phyloP scores from a whole-genome alignment of 2,329 filamentous ascomycete species.

The Ceratocystis variospora region DNA sequence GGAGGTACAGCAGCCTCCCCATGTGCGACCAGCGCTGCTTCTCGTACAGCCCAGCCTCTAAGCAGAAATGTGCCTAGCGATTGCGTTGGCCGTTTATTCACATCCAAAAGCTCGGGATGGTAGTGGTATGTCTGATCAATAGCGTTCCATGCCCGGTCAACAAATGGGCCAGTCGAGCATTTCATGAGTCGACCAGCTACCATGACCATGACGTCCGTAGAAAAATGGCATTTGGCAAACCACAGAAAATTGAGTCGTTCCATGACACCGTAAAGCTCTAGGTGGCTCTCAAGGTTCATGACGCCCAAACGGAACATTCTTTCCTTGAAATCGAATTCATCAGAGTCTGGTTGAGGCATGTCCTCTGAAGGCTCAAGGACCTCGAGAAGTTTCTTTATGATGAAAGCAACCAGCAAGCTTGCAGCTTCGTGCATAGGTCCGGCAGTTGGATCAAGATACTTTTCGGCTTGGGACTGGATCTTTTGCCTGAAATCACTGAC shows the following conservation, averaged over 20 bases:
- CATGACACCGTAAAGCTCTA: slow-evolving; percentile 32
- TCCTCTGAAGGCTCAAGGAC: slow-evolving; percentile 35
- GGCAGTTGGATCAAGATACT: slow-evolving; percentile 38
- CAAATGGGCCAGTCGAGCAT: slow-evolving; percentile 35
- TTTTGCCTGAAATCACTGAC: slow-evolving; percentile 32
- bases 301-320: slow-evolving; percentile 43
- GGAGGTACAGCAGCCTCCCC: slow-evolving; percentile 32
- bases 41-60: slow-evolving; percentile 35
- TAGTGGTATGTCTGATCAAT: slow-evolving; percentile 35
- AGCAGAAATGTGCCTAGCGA: slow-evolving; percentile 12
- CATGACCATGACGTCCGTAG: slow-evolving; percentile 42
- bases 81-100: slow-evolving; percentile 29
- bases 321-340: slow-evolving; percentile 37
- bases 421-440: slow-evolving; percentile 41
- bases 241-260: slow-evolving; percentile 38
- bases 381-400: slow-evolving; percentile 37
- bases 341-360: slow-evolving; percentile 36
- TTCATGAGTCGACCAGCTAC: slow-evolving; percentile 40
- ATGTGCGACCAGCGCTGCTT: slow-evolving; percentile 29
- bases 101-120: slow-evolving; percentile 39
- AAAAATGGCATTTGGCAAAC: slow-evolving; percentile 42
- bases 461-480: slow-evolving; percentile 34
- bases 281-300: slow-evolving; percentile 35
- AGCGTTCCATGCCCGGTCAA: slow-evolving; percentile 40
- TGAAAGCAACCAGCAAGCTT: slow-evolving; percentile 33